Base-by-base conservation (phyloP, 331 rosid genomes). In the Stylosanthes scabra region DNA sequence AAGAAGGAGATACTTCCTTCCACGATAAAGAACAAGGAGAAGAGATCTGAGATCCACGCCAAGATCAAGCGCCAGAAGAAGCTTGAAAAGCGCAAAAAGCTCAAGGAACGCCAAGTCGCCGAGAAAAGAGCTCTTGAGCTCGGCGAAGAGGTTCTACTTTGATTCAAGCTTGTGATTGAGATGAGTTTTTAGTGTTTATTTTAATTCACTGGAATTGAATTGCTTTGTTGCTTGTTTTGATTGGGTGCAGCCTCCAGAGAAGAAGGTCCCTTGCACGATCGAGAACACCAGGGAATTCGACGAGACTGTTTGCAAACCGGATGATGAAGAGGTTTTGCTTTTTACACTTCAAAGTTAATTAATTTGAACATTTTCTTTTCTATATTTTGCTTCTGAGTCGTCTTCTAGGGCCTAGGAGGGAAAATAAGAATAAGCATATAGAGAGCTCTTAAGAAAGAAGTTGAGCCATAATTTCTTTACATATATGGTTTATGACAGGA, bases 131-230 rank as follows among this genome's bases (percentile, higher is more conserved):
- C 99, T 74, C 91, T 95, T 29, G 97, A 94, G 80, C 98, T 92
- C 59, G 99, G 99, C 11, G 97, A 95, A 68, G 93, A 92, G 95
- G 99, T 88, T n/a, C n/a, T n/a, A n/a, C n/a, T n/a, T n/a, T n/a
- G n/a, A n/a, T n/a, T n/a, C n/a, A n/a, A 34, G 57, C 4, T 51
- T 51, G 15, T 51, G 57, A n/a, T 51, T 51, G 8, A 5, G 11
- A 51, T 16, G 8, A 5, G 16, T 59, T 61, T 62, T 14, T 25
- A 5, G n/a, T 2, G 16, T 6, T 49, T 13, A 2, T 4, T 2
- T 11, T 11, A 49, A 49, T 3, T n/a, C n/a, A 49, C 6, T 15
- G 6, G 16, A 14, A 14, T 51, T 51, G 57, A 51, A 49, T 11
- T 49, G 15, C 7, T 14, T 51, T 40, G n/a, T 40, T 62, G 29